These are phyloP conservation scores for Leucaena leucocephala DNA, from an alignment of 306 rosid genomes.

Conservation along the genomic window DNA sequence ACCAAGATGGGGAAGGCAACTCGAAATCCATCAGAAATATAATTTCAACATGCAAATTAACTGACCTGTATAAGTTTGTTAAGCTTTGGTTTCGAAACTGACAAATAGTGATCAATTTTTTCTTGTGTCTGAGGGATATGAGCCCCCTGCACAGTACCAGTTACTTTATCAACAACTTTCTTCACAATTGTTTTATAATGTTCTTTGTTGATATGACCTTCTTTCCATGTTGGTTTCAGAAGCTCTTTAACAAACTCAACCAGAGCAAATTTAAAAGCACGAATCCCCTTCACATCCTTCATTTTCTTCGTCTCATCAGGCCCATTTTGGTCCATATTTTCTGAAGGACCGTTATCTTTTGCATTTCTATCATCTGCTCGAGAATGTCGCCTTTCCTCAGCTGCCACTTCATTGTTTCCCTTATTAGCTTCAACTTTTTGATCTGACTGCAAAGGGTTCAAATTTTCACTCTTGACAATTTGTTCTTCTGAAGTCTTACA, in stretches of 20 bases:
- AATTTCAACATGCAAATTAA: constrained; percentile 26
- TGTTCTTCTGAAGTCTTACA: constrained; percentile 43
- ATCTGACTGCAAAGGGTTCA: constrained; percentile 47
- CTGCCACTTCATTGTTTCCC: constrained; percentile 48
- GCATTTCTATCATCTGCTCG: constrained; percentile 49
- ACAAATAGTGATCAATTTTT: constrained; percentile 83
- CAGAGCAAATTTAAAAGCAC: constrained; percentile 82
- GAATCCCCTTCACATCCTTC: constrained; percentile 77
- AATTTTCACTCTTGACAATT: constrained; percentile 41
- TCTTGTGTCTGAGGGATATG: constrained; percentile 88
- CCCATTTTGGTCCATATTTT: constrained; percentile 55
- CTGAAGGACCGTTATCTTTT: constrained; percentile 50
- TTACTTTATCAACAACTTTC: constrained; percentile 94
- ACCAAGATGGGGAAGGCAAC: constrained; percentile 24
- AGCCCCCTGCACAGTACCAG: constrained; percentile 60
- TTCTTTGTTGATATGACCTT: constrained; percentile 82
- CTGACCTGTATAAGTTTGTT: constrained; percentile 93
- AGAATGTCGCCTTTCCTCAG: constrained; percentile 42
- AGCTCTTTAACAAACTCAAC: constrained; percentile 92
- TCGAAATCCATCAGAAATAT: constrained; percentile 28
- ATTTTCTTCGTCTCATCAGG: constrained; percentile 67
- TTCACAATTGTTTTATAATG: constrained; percentile 89
- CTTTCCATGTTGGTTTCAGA: constrained; percentile 92
- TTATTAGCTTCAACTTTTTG: constrained; percentile 37
- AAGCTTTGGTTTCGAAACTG: constrained; percentile 79